These are phyloP conservation scores for Capsella rubella DNA, from an alignment of 441 rosid species.

Conservation along the genomic window DNA sequence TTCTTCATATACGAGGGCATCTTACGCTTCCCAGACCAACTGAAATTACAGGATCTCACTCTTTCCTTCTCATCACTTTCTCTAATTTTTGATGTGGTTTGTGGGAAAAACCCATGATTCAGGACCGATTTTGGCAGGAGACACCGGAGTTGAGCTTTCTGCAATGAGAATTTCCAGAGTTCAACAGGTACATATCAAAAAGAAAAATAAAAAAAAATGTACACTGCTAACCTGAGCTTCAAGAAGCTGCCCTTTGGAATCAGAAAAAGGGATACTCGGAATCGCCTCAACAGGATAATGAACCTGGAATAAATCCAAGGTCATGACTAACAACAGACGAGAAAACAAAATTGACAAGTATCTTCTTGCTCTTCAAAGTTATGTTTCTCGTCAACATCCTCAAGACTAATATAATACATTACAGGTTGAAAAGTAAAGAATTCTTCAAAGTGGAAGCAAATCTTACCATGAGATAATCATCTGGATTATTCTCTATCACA, in stretches of 20 bases:
- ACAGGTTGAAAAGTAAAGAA: neutral
- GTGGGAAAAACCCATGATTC: slow-evolving; percentile 68
- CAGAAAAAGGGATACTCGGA: slow-evolving; percentile 65
- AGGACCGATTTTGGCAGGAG: slow-evolving; percentile 77
- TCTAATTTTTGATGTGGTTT: slow-evolving; percentile 47
- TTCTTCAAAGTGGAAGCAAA: slow-evolving; percentile 9
- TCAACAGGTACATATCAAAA: slow-evolving; percentile 19
- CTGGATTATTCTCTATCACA: slow-evolving; percentile 81
- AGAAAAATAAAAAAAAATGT: slow-evolving; percentile 8
- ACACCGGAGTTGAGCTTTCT: slow-evolving; percentile 88
- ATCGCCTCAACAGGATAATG: slow-evolving; percentile 92
- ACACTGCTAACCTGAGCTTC: slow-evolving; percentile 75
- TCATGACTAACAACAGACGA: slow-evolving; percentile 22
- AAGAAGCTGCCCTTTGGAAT: slow-evolving; percentile 81
- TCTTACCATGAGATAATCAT: slow-evolving; percentile 90
- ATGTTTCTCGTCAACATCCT: slow-evolving; percentile 22
- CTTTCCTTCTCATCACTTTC: slow-evolving; percentile 38
- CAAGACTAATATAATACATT: slow-evolving; percentile 10
- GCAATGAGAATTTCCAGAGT: slow-evolving; percentile 39
- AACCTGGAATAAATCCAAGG: slow-evolving; percentile 53
- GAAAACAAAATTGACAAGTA: slow-evolving; percentile 21
- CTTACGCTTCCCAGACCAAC: slow-evolving; percentile 94
- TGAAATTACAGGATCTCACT: slow-evolving; percentile 56
- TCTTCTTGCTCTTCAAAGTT: slow-evolving; percentile 19
- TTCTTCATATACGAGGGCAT: slow-evolving; percentile 73